These are phyloP conservation scores for Clitoria ternatea DNA, from an alignment of 306 rosid species.

Conservation along the genomic window DNA sequence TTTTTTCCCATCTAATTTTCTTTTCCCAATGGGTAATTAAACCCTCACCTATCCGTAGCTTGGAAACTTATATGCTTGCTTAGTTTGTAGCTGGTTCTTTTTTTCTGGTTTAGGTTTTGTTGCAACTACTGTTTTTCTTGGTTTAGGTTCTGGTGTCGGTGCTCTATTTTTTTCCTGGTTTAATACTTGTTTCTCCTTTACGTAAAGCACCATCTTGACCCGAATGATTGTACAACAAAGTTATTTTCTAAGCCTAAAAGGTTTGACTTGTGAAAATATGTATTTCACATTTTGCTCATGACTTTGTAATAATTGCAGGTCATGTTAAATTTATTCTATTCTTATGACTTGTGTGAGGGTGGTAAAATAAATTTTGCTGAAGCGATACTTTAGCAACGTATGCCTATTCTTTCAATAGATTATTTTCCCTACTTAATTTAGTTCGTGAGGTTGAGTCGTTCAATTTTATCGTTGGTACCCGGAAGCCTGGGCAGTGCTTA, in stretches of 20 bases:
- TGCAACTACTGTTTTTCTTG: too few species aligned
- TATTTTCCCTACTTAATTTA: background rate
- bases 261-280: background rate
- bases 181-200: conserved; percentile 84
- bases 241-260: conserved; percentile 31
- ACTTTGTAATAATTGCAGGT: conserved; percentile 44
- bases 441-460: conserved; percentile 12
- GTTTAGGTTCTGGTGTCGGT: too few species aligned
- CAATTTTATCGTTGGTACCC: conserved; percentile 33
- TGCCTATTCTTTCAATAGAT: conserved; percentile 14
- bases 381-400: conserved; percentile 89
- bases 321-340: conserved; percentile 72
- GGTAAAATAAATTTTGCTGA: conserved; percentile 73
- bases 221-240: conserved; percentile 90
- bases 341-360: conserved; percentile 85
- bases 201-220: conserved; percentile 85
- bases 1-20: too few species aligned
- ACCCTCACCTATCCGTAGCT: too few species aligned
- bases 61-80: too few species aligned
- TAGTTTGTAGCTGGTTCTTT: too few species aligned
- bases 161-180: too few species aligned
- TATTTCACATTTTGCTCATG: conserved; percentile 12
- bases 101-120: too few species aligned
- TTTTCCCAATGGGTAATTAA: too few species aligned
- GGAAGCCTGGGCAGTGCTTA: conserved; percentile 74